Evolutionary conservation across 2,329 filamentous ascomycete genomes (phyloP).

Genomic region (Catunica adiposa): DNA sequence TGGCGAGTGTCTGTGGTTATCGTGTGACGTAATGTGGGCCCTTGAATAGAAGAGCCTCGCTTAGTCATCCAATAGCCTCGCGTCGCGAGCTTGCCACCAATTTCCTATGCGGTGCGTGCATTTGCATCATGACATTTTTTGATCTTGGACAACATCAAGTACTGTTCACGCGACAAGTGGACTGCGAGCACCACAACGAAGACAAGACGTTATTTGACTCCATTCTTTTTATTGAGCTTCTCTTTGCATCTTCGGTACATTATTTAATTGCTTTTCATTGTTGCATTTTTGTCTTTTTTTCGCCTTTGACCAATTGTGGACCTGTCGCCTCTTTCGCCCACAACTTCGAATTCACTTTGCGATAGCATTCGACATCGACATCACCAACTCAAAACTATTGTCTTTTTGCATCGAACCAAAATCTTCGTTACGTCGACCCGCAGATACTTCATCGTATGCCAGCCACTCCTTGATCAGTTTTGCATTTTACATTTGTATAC

Average conservation of each 20-base stretch:
- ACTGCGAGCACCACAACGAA: constrained; percentile 1
- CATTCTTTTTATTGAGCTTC: constrained; percentile 6
- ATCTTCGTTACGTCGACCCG: neutral
- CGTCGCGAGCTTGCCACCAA: constrained; percentile 7
- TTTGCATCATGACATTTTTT: constrained; percentile 6
- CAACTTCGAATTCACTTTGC: neutral
- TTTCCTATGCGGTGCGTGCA: constrained; percentile 1
- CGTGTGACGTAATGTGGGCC: neutral
- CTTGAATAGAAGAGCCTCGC: constrained; percentile 3
- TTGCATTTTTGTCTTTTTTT: neutral
- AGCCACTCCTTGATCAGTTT: neutral
- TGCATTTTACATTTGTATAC: neutral
- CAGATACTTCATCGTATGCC: neutral
- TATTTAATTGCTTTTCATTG: constrained; percentile 2
- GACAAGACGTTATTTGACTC: neutral
- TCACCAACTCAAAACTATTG: neutral
- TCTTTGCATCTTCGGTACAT: constrained; percentile 5
- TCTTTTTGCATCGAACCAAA: neutral
- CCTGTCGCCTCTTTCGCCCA: neutral
- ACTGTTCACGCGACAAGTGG: constrained; percentile 10
- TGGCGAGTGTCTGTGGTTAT: neutral
- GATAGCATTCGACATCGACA: neutral
- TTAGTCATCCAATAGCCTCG: constrained; percentile 14
- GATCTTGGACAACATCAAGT: neutral
- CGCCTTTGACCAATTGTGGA: constrained; percentile 1